Percentiles rank a stretch among this genome's conserved stretches.
These are phyloP conservation scores for Lepiota brunneoincarnata DNA, from an alignment of 768 basidiomycete genomes.

Conservation along the genomic window DNA sequence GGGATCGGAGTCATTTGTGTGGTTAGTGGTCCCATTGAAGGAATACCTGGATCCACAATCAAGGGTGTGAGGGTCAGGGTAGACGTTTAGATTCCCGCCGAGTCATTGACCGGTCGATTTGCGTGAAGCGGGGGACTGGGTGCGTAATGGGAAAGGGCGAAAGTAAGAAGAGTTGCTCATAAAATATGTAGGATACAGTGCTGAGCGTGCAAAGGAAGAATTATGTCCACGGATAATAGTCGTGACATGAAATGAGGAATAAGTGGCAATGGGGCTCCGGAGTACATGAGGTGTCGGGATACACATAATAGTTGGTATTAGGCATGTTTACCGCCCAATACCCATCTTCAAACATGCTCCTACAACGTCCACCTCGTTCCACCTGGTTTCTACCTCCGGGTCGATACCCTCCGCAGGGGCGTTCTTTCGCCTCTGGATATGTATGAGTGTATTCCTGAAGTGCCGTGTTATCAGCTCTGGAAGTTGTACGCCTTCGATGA, in stretches of 20 bases:
- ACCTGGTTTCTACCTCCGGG: constrained; percentile 49
- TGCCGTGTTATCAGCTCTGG: constrained; percentile 94
- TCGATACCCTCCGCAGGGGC: constrained; percentile 35
- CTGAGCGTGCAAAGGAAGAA: not conserved
- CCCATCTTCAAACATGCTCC: constrained; percentile 92
- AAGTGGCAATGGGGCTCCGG: not conserved
- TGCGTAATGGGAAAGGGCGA: too few species aligned
- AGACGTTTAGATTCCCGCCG: too few species aligned
- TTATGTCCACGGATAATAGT: not conserved
- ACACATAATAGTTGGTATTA: not conserved
- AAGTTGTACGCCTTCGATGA: constrained; percentile 89
- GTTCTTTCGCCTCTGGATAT: constrained; percentile 78
- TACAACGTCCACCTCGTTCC: constrained; percentile 87
- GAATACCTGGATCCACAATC: too few species aligned
- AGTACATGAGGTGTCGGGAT: not conserved
- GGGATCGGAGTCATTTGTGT: too few species aligned
- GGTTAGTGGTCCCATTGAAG: too few species aligned
- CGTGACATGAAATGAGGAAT: not conserved
- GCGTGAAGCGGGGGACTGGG: too few species aligned
- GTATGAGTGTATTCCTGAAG: constrained; percentile 85
- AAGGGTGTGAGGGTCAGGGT: too few species aligned
- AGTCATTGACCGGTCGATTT: too few species aligned
- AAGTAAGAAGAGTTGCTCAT: not conserved
- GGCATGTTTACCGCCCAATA: constrained; percentile 45
- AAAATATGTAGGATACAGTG: constrained; percentile 1